A percentile compares a stretch with the other conserved stretches of the same genome.
phyloP scores from a whole-genome alignment of 148 eudicot species.

The Hydrangea macrophylla region DNA sequence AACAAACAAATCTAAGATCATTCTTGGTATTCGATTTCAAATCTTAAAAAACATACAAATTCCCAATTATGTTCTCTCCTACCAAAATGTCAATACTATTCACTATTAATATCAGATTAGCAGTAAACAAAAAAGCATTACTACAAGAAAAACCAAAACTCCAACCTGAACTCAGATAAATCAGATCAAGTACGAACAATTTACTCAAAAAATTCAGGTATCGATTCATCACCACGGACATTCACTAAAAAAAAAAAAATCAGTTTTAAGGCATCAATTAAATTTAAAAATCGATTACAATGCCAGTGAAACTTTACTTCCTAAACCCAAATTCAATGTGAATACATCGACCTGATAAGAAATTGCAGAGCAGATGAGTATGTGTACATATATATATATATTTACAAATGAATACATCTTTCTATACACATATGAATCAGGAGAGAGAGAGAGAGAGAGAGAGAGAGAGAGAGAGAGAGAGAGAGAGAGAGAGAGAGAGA shows the following conservation, averaged over 20 bases:
- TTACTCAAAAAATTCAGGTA: not conserved
- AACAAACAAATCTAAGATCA: no score
- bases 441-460: no score
- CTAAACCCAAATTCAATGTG: not conserved
- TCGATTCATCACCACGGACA: not conserved
- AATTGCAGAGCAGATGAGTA: no score
- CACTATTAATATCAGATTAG: not conserved
- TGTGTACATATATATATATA: no score
- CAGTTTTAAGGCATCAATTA: no score
- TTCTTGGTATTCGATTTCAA: no score
- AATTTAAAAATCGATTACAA: no score
- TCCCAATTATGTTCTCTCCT: not conserved
- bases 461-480: conserved; percentile 15
- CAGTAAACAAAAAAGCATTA: not conserved
- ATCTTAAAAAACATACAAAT: no score
- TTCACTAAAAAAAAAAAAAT: no score
- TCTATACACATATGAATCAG: no score
- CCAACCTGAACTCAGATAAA: not conserved
- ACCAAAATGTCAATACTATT: not conserved
- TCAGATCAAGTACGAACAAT: not conserved
- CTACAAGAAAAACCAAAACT: not conserved
- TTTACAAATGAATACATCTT: not conserved
- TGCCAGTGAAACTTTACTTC: no score
- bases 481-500: not conserved
- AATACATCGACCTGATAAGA: not conserved